Evolutionary conservation across 1,284 basidiomycete genomes (phyloP), one percentile per base, ranked within the genome.

Genomic region (Ceratobasidium sp.): DNA sequence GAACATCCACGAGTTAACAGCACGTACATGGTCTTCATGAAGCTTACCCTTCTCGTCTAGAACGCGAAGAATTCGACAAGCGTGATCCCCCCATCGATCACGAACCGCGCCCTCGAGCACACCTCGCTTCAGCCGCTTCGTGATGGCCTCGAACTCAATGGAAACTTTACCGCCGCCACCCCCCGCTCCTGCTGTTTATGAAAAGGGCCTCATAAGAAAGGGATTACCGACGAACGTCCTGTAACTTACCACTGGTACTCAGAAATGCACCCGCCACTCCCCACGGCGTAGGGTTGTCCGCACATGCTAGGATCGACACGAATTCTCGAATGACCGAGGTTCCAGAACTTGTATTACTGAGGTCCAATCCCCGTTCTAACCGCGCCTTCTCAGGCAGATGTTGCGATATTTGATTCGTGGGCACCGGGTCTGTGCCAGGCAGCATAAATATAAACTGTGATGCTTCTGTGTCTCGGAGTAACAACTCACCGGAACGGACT

Each of bases 11-110:
- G 39, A 36, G 2, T 32, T 57, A 36, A 43, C 12, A 32, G 3
- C 3, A 82, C 86, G 73, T 73, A 93, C 94, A 83, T 96, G 94
- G 79, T 97, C 96, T 81, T 98, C 97, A 75, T 96, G 94, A 83
- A 97, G 90, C 81, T 97, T 97, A n/a, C 94, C 94, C n/a, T 90
- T 90, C 71, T 92, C 89, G 61, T 93, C 81, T 34, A 99, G 81
- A 23, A 98, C 84, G 62, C 92, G 86, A 74, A 98, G 83, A 65
- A 98, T 90, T 43, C 96, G 86, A 1, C 96, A 90, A 14, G 93
- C 96, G 52, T 90, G 88, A 18, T 89, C 85, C n/a, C 96, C 96
- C 78, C 96, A 90, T 76, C 91, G 88, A 76, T 96, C 92, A 76
- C 90, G 84, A 43, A 96, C 88, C 30, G 96, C 86, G 21, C 92